Conservation (phyloP, 257 asterid genomes). For the Sherardia arvensis region DNA sequence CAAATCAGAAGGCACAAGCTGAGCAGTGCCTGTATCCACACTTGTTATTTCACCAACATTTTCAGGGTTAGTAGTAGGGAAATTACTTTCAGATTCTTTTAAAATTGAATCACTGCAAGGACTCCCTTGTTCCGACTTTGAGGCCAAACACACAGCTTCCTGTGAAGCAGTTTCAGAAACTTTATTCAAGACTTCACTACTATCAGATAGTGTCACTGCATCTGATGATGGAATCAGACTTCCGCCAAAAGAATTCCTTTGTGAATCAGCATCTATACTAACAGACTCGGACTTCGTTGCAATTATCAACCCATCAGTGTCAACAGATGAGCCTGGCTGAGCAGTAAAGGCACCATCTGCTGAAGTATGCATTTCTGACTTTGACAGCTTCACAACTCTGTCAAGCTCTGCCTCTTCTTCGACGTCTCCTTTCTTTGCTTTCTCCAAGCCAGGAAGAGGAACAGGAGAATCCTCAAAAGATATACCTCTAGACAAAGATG, state of each 20-base stretch:
- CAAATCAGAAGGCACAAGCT: constrained; percentile 20
- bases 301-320: constrained; percentile 22
- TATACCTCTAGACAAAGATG: constrained; percentile 72
- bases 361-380: constrained; percentile 24
- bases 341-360: constrained; percentile 22
- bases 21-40: constrained; percentile 21
- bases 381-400: constrained; percentile 55
- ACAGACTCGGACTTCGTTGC: constrained; percentile 24
- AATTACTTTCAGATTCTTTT: constrained; percentile 26
- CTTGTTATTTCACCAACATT: constrained; percentile 18
- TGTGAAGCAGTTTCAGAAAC: constrained; percentile 27
- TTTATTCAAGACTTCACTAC: constrained; percentile 14
- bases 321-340: constrained; percentile 12
- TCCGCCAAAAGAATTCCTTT: constrained; percentile 17
- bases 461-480: constrained; percentile 64
- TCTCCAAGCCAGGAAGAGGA: constrained; percentile 11
- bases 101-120: constrained; percentile 13
- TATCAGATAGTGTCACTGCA: constrained; percentile 20
- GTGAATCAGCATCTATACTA: constrained; percentile 21
- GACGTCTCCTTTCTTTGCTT: constrained; percentile 62
- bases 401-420: constrained; percentile 75
- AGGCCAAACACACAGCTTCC: constrained; percentile 24
- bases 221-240: constrained; percentile 14
- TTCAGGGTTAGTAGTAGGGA: constrained; percentile 3
- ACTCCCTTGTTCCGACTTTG: constrained; percentile 25